Evolutionary conservation across 306 rosid species (phyloP).

Genomic region (Ceratonia siliqua): DNA sequence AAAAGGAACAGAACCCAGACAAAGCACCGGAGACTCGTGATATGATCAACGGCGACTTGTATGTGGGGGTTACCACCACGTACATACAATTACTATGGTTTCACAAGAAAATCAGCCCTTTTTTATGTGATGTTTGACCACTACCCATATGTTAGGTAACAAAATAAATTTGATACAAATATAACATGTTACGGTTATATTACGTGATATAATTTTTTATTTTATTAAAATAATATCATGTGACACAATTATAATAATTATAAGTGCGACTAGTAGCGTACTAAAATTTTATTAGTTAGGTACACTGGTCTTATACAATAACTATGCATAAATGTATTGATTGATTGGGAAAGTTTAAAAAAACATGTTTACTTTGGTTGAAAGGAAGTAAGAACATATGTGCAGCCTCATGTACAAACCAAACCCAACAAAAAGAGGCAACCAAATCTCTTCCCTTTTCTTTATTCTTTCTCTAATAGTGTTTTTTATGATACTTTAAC

Average conservation of each 20-base stretch:
- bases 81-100: neutral
- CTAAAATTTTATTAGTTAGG: neutral
- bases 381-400: slow-evolving; percentile 3
- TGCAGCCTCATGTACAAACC: neutral
- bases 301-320: neutral
- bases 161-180: too few species aligned
- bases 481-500: neutral
- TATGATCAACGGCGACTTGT: neutral
- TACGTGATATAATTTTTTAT: too few species aligned
- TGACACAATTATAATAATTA: too few species aligned
- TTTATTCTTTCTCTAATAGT: neutral
- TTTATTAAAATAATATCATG: too few species aligned
- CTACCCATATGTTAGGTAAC: too few species aligned
- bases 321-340: too few species aligned
- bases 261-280: too few species aligned
- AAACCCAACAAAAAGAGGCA: neutral
- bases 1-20: neutral
- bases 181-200: too few species aligned
- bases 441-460: neutral
- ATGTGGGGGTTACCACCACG: neutral
- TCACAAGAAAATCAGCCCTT: neutral
- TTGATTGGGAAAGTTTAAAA: neutral
- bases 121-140: too few species aligned
- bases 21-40: neutral
- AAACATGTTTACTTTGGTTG: neutral